A percentile compares a stretch with the other conserved stretches of the same genome.
These are phyloP conservation scores for Termitomyces sp. DNA, from an alignment of 768 basidiomycete species.

Conservation along the genomic window DNA sequence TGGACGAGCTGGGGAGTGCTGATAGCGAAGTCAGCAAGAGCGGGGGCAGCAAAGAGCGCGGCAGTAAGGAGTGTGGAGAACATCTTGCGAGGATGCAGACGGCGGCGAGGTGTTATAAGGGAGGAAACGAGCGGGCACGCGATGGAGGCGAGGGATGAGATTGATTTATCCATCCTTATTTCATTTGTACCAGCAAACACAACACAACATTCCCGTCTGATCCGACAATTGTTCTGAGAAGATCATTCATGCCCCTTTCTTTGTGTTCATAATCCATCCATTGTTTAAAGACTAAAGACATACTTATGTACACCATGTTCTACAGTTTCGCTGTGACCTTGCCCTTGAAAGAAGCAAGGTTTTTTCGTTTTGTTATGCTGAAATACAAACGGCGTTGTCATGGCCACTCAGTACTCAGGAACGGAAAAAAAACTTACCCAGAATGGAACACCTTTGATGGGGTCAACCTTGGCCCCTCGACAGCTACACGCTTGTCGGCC, in stretches of 20 bases:
- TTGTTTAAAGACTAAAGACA: conserved; percentile 1
- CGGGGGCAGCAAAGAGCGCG: conserved; percentile 59
- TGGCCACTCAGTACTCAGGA: no score
- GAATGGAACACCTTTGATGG: conserved; percentile 66
- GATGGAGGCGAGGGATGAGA: conserved; percentile 20
- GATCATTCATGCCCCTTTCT: background rate
- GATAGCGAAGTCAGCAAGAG: conserved; percentile 50
- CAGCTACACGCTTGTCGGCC: conserved; percentile 50
- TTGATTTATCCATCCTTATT: conserved; percentile 4
- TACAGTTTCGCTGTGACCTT: conserved; percentile 40
- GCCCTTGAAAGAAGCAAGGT: conserved; percentile 55
- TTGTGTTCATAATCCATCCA: background rate
- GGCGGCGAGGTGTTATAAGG: conserved; percentile 22
- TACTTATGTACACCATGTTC: background rate
- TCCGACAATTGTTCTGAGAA: background rate
- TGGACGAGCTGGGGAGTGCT: conserved; percentile 45
- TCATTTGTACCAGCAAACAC: conserved; percentile 12
- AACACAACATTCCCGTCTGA: conserved; percentile 9
- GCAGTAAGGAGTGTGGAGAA: conserved; percentile 73
- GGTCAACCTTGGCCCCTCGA: conserved; percentile 49
- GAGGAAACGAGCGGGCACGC: conserved; percentile 20
- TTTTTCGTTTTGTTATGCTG: conserved; percentile 65
- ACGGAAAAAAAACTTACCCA: conserved; percentile 48
- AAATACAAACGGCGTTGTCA: conserved; percentile 22
- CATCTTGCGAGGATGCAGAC: conserved; percentile 46